A percentile compares a stretch with the other conserved stretches of the same genome.
Evolutionary conservation across 495 filamentous ascomycete species (phyloP).

Genomic region (Penicillium chermesinum): DNA sequence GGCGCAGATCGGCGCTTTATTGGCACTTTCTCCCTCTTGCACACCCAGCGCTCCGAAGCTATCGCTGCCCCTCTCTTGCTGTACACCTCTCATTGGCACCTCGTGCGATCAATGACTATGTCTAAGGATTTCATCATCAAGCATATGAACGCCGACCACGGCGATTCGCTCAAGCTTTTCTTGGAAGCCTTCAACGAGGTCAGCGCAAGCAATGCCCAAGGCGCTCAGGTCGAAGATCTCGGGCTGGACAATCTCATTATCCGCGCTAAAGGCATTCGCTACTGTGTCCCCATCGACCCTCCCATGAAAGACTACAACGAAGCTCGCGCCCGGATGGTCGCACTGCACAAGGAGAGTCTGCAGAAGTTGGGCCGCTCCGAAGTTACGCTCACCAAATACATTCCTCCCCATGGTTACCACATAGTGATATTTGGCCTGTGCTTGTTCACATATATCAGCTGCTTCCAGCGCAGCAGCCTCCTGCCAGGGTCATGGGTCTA

Average conservation of each 20-base stretch:
- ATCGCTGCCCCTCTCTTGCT: too few species aligned
- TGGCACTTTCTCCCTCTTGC: too few species aligned
- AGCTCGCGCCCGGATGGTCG: conserved; percentile 57
- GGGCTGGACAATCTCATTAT: conserved; percentile 53
- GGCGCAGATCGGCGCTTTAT: conserved; percentile 11
- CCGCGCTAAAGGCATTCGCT: conserved; percentile 36
- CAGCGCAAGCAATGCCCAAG: conserved; percentile 39
- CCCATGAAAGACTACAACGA: conserved; percentile 57
- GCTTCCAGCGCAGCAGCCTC: conserved; percentile 48
- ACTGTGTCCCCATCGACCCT: conserved; percentile 57
- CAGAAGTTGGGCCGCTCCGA: conserved; percentile 49
- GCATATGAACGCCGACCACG: conserved; percentile 80
- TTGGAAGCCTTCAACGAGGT: conserved; percentile 55
- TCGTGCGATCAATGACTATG: too few species aligned
- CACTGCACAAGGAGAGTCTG: conserved; percentile 59
- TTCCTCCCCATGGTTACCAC: conserved; percentile 37
- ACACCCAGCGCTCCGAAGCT: neutral
- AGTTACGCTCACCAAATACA: conserved; percentile 53
- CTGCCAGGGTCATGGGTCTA: conserved; percentile 50
- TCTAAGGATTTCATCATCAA: conserved; percentile 60
- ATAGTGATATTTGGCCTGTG: conserved; percentile 42
- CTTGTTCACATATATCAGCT: conserved; percentile 39
- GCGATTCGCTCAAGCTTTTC: conserved; percentile 60
- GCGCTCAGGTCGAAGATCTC: conserved; percentile 57
- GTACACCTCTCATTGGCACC: too few species aligned